A percentile compares a stretch with the other conserved stretches of the same genome.
Evolutionary conservation across 163 green algal genomes (phyloP).

Genomic region (Chlamydomonas reinhardtii): DNA sequence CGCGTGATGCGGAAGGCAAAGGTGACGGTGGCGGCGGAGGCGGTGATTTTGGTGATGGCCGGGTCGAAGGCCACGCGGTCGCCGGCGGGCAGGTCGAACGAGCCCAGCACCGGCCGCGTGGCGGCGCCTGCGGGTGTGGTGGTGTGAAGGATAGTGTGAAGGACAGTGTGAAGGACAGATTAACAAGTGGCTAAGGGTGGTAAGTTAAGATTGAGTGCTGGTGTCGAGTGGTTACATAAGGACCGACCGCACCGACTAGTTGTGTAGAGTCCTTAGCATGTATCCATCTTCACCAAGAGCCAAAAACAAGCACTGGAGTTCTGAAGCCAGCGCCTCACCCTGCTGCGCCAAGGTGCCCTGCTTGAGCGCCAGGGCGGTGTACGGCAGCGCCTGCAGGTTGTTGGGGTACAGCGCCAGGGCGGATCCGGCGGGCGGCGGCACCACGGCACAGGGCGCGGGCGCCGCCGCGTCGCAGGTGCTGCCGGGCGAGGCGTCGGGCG

Average conservation of each 20-base stretch:
- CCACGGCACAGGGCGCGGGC: conserved; percentile 29
- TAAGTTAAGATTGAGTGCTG: too few species aligned
- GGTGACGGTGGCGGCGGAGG: conserved; percentile 15
- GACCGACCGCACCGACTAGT: too few species aligned
- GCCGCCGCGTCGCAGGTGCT: conserved; percentile 38
- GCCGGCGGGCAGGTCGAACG: conserved; percentile 16
- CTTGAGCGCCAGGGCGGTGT: conserved; percentile 12
- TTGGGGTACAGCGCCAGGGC: background rate
- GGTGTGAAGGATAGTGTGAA: background rate
- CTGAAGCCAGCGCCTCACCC: too few species aligned
- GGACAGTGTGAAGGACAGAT: too few species aligned
- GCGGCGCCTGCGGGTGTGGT: background rate
- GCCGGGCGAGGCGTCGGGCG: conserved; percentile 21
- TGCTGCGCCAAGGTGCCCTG: too few species aligned
- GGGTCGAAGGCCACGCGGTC: conserved; percentile 26
- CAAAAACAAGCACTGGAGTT: too few species aligned
- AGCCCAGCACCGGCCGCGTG: conserved; percentile 9
- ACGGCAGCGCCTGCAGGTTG: conserved; percentile 51
- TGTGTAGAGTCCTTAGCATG: too few species aligned
- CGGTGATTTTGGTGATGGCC: conserved; percentile 11
- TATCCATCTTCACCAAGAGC: too few species aligned
- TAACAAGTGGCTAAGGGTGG: too few species aligned
- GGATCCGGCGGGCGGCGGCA: background rate
- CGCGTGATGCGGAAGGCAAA: conserved; percentile 49
- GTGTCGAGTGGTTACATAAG: too few species aligned